Base-by-base conservation (phyloP, 2,329 filamentous ascomycete genomes). In the Magnaporthiopsis poae region DNA sequence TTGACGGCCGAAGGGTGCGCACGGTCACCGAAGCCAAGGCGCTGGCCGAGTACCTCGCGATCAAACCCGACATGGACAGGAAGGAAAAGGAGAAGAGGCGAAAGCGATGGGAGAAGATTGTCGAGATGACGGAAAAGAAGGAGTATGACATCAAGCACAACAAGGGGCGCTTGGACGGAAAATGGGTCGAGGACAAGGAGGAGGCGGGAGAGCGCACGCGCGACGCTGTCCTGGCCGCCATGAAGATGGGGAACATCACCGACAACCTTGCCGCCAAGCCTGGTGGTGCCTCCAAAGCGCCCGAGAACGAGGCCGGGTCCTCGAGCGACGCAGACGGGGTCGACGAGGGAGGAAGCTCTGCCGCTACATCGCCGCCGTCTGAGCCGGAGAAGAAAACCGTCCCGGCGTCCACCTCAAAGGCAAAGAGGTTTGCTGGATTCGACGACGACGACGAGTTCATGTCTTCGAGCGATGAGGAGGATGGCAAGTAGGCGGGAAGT, bases 31-130 rank as follows among this genome's bases (percentile, higher is more conserved):
- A 99, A 76, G 95, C 95, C 46, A 99, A 99, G 77, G 91, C 92
- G 1, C 82, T 99, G 27, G 95, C 96, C 0, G 93, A 98, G 75
- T 98, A 97, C 73, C 84, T 98, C 1, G 92, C 93, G 2, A 90
- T 96, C 71, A 97, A 98, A 75, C 95, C 96, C 0, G 94, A 97
- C 68, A 97, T 99, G 94, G 95, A 97, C 69, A 88, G 89, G 77
- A 91, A 91, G 74, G 92, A 98, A 76, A 94, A 92, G 73, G 93
- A 97, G 75, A 89, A 90, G 77, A 86, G 92, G 63, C 85, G 90
- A 62, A 87, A 90, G 76, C 82, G 93, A 63, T 96, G 92, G 92
- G 88, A 96, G 76, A 86, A 93, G 73, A 90, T 98, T 66, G 89
- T 98, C 15, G 90, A 94, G 63, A 83, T 89, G 68, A 88, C 95